Base-by-base conservation (phyloP, 306 rosid species). In the Acacia crassicarpa region DNA sequence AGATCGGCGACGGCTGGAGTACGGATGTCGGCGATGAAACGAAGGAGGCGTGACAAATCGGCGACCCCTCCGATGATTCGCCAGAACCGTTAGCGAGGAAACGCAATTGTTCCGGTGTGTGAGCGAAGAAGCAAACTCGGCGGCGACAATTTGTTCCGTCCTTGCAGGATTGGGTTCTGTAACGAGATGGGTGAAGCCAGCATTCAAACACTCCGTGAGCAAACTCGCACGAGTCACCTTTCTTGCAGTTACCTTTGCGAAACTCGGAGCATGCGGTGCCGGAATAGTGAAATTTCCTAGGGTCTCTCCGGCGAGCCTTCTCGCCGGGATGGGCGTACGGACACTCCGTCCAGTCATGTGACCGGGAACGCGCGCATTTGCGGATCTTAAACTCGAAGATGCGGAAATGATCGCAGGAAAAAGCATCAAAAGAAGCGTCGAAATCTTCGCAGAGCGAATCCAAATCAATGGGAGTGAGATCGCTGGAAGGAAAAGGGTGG, bases 131-230 rank as follows among this genome's bases (percentile, higher is more conserved):
- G 22, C 99, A 95, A 2, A 95, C 97, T 10, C 92, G 85, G 4
- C 99, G 88, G 67, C 92, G 89, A 45, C 99, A 95, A 33, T 44
- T 33, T 2, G 86, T 76, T 3, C 98, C 92, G 69, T 95, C 99
- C 70, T 95, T 95, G 75, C 99, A 95, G 2, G 92, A 92, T 74
- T 93, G 98, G 13, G 99, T 95, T 62, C 98, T 65, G 79, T 95
- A 95, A 5, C 99, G 95, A 23, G 92, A 81, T 4, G 99, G 99
- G 62, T 95, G 99, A 5, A 95, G 95, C 99, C 99, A 95, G 76
- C 97, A 90, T 83, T 95, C 99, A 22, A 95, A 95, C 2, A 95
- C 97, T 43, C 99, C 99, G 9, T 95, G 99, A 14, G 99, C 95
- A 17, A 95, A 88, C 83, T 90, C 90, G 61, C 99, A 95, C 0